phyloP scores from a whole-genome alignment of 257 asterid species.

The Mitragyna speciosa region DNA sequence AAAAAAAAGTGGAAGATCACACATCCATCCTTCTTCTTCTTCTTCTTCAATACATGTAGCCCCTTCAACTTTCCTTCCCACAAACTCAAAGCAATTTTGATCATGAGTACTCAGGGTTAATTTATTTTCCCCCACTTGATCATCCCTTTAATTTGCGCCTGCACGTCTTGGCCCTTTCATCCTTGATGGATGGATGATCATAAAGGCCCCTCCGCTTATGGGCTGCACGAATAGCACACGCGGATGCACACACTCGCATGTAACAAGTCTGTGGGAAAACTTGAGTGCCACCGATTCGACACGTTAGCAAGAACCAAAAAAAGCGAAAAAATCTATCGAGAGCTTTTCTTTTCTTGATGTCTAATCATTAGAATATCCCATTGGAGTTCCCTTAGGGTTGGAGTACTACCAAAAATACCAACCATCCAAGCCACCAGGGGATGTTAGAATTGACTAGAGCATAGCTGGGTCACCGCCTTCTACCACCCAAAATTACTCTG shows the following conservation, averaged over 20 bases:
- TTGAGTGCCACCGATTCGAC: neutral
- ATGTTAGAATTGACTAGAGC: neutral
- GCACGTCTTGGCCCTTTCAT: constrained; percentile 40
- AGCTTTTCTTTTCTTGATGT: neutral
- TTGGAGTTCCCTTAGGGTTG: neutral
- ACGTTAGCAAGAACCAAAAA: neutral
- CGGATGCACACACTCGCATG: neutral
- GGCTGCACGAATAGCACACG: neutral
- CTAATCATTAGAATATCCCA: constrained; percentile 6
- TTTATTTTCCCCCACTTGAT: constrained; percentile 7
- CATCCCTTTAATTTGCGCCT: constrained; percentile 15
- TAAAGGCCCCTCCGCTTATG: constrained; percentile 9
- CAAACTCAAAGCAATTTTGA: constrained; percentile 1
- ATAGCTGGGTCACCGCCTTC: neutral
- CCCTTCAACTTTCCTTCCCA: neutral
- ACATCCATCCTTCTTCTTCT: neutral
- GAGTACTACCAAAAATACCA: neutral
- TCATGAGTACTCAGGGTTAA: neutral
- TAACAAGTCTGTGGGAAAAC: neutral
- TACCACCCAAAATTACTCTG: neutral
- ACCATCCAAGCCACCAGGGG: neutral
- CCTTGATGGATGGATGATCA: constrained; percentile 3
- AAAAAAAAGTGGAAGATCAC: neutral
- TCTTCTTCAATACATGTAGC: neutral
- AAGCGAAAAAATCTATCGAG: neutral